A percentile compares a stretch with the other conserved stretches of the same genome.
Evolutionary conservation across 139 green algal species (phyloP).

Genomic region (Micromonas commoda): DNA sequence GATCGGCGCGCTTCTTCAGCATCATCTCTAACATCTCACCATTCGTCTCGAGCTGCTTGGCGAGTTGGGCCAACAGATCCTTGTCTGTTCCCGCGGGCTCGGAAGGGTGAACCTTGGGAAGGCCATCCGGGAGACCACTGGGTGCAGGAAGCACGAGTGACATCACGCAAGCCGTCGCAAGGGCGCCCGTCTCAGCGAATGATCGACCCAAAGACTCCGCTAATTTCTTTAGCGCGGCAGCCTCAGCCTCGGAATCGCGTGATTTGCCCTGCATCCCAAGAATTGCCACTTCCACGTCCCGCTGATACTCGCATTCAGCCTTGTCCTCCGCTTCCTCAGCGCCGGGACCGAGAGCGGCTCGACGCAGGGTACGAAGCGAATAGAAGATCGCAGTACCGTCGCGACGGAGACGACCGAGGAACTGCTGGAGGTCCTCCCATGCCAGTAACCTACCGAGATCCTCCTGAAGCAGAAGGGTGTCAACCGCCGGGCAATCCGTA

Average conservation of each 20-base stretch:
- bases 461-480: conserved; percentile 42
- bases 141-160: not conserved
- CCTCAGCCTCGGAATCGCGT: not conserved
- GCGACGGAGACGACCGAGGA: conserved; percentile 40
- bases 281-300: not conserved
- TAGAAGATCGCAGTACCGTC: conserved; percentile 46
- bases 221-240: not conserved
- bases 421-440: conserved; percentile 50
- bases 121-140: not conserved
- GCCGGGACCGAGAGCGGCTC: conserved; percentile 5
- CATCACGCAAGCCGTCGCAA: not conserved
- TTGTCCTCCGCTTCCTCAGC: not conserved
- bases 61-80: conserved; percentile 11
- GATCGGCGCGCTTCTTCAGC: conserved; percentile 1
- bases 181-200: not conserved
- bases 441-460: conserved; percentile 39
- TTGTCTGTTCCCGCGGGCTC: conserved; percentile 1
- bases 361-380: conserved; percentile 28
- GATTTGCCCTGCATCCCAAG: not conserved
- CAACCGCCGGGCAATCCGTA: conserved; percentile 47
- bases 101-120: not conserved
- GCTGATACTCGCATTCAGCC: not conserved
- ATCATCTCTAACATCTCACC: not conserved
- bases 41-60: conserved; percentile 3
- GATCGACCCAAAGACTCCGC: not conserved